Percentiles rank a stretch among this genome's conserved stretches.
These are phyloP conservation scores for Fusarium paranaense DNA, from an alignment of 2,329 filamentous ascomycete genomes.

Conservation along the genomic window DNA sequence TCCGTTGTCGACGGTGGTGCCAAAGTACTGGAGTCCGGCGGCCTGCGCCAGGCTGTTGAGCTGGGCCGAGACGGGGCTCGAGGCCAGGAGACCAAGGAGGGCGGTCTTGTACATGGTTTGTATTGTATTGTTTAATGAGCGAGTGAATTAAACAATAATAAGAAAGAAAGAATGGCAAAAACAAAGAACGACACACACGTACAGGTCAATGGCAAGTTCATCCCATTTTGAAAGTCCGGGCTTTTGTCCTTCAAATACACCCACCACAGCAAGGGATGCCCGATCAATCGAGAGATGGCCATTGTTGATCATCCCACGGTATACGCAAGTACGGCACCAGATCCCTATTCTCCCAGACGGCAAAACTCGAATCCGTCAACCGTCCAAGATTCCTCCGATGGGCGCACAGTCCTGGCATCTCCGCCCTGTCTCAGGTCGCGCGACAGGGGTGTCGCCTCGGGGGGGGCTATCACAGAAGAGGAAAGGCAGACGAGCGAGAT, in stretches of 20 bases:
- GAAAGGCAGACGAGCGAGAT: not conserved
- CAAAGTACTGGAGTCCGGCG: conserved; percentile 72
- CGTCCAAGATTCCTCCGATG: conserved; percentile 1
- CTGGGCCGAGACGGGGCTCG: conserved; percentile 44
- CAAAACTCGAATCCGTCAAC: conserved; percentile 40
- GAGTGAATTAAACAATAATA: conserved; percentile 11
- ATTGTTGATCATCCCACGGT: conserved; percentile 14
- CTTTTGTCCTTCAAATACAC: conserved; percentile 19
- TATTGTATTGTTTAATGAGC: conserved; percentile 3
- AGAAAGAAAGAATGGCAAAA: conserved; percentile 7
- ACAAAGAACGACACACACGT: conserved; percentile 13
- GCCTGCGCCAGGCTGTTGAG: conserved; percentile 66
- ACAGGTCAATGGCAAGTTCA: conserved; percentile 2
- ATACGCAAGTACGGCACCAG: not conserved
- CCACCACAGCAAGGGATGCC: not conserved
- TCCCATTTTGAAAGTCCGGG: not conserved
- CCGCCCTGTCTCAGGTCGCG: conserved; percentile 42
- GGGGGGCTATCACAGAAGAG: not conserved
- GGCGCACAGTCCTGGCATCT: conserved; percentile 27
- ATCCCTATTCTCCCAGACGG: conserved; percentile 27
- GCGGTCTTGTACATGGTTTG: conserved; percentile 37
- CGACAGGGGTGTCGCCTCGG: conserved; percentile 25
- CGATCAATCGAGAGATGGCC: conserved; percentile 6
- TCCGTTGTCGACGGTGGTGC: conserved; percentile 71
- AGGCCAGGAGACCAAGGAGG: conserved; percentile 41